Evolutionary conservation across 495 filamentous ascomycete species (phyloP).

Genomic region (Lepidopterella palustris): DNA sequence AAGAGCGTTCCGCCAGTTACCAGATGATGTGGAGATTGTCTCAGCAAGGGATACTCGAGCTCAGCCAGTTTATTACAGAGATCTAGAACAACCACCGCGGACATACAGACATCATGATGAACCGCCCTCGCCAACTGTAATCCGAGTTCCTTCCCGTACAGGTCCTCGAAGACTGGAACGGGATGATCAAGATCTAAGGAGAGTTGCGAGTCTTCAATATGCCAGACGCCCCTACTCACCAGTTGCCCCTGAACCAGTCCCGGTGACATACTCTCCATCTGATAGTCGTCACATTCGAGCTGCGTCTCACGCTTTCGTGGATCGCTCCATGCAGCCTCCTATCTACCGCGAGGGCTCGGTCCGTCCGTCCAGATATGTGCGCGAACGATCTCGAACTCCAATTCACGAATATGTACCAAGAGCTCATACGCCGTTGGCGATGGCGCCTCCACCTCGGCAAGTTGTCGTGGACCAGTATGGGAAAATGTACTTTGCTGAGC

Average conservation of each 20-base stretch:
- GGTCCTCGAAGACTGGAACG: constrained; percentile 40
- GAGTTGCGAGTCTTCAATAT: constrained; percentile 51
- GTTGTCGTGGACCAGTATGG: constrained; percentile 38
- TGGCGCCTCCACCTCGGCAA: constrained; percentile 30
- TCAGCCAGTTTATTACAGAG: constrained; percentile 23
- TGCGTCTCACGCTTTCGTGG: constrained; percentile 55
- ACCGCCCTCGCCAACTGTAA: constrained; percentile 37
- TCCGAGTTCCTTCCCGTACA: constrained; percentile 42
- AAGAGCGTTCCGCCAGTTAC: constrained; percentile 48
- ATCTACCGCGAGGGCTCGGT: constrained; percentile 50
- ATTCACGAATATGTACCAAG: constrained; percentile 29
- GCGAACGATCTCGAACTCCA: constrained; percentile 54
- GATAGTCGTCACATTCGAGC: constrained; percentile 41
- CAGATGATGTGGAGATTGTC: constrained; percentile 39
- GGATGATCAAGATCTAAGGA: constrained; percentile 52
- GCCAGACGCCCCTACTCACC: constrained; percentile 40
- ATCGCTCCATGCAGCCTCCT: constrained; percentile 45
- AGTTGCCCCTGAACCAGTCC: constrained; percentile 15
- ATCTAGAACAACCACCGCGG: constrained; percentile 20
- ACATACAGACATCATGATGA: constrained; percentile 30
- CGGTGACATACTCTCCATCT: constrained; percentile 1
- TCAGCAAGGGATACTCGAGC: constrained; percentile 40
- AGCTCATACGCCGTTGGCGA: constrained; percentile 20
- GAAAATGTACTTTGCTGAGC: constrained; percentile 33
- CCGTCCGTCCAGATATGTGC: constrained; percentile 41